Conservation (phyloP, 306 rosid species). For the Dryas drummondii region DNA sequence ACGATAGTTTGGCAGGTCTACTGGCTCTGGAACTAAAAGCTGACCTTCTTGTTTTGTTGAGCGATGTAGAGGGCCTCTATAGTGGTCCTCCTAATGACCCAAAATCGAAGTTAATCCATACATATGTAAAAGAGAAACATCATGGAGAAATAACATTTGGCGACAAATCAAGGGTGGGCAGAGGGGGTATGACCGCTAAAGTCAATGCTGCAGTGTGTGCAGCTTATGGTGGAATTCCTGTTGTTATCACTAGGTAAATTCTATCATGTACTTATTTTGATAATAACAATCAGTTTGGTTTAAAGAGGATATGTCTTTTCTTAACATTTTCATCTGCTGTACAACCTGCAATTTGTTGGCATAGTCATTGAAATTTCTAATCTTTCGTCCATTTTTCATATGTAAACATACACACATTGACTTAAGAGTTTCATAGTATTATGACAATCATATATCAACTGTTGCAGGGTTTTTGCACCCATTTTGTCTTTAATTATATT, state of each 20-base stretch:
- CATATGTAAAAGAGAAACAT: slow-evolving; percentile 74
- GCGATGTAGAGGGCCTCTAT: slow-evolving; percentile 94
- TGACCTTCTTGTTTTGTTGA: slow-evolving; percentile 77
- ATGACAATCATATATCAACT: neutral
- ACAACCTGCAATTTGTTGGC: neutral
- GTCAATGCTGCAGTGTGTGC: slow-evolving; percentile 80
- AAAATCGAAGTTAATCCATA: slow-evolving; percentile 72
- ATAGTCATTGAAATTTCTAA: neutral
- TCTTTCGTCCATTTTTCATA: neutral
- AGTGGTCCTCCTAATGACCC: slow-evolving; percentile 83
- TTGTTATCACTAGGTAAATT: slow-evolving; percentile 78
- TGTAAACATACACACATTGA: neutral
- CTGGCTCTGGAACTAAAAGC: slow-evolving; percentile 82
- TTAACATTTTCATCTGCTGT: neutral
- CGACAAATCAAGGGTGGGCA: slow-evolving; percentile 79
- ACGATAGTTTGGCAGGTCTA: slow-evolving; percentile 84
- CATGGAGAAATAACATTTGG: slow-evolving; percentile 75
- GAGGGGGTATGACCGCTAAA: slow-evolving; percentile 95
- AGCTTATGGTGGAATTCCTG: slow-evolving; percentile 75
- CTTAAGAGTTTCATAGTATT: neutral
- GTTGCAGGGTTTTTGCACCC: neutral
- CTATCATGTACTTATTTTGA: neutral
- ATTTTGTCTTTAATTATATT: neutral
- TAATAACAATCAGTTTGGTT: neutral
- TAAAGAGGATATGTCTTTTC: neutral